Base-by-base conservation (phyloP, 1,284 basidiomycete species). In the Caloboletus firmus region DNA sequence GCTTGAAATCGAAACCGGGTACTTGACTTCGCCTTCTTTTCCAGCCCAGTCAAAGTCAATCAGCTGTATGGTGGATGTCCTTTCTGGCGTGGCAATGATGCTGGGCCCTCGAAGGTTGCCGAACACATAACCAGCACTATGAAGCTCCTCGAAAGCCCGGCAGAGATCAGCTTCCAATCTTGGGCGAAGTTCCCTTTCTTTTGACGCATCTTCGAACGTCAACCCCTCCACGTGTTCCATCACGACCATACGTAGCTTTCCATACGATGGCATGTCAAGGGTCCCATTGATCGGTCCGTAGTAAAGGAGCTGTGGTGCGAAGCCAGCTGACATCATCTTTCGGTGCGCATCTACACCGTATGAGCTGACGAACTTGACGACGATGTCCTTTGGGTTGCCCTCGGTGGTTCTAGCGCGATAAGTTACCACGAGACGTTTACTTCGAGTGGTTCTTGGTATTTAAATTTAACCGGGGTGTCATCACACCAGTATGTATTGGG, bases 321-420 rank as follows among this genome's bases (percentile, higher is more conserved):
- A 46, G 4, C 45, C 54, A 0, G 2, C 9, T 1, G 10, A 35
- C 3, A 52, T 59, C 52, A 65, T 52, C 4, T 7, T 0, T 3
- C 4, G 24, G 31, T 68, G 64, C 0, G 39, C 49, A 9, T 50
- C 49, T 6, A 0, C 41, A 6, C 61, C 43, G 10, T 66, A 64
- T 24, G 59, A 48, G 0, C 53, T 55, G 13, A 62, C 54, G 5
- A 64, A 66, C 34, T 65, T 63, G 12, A 65, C 48, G 0, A 65
- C 47, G 4, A 65, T 34, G 9, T 62, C 35, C 28, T 20, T 34
- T 0, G 46, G n/a, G 0, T 2, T 3, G 3, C 41, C 24, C 22
- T 20, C 43, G 0, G 44, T 0, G 3, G 52, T 62, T 35, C 31
- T 46, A 1, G 60, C 57, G 0, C 4, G 52, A 52, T 65, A 65